A percentile compares a stretch with the other conserved stretches of the same genome.
phyloP scores from a whole-genome alignment of 768 basidiomycete genomes.

The Boletus rufocinnamomeus region DNA sequence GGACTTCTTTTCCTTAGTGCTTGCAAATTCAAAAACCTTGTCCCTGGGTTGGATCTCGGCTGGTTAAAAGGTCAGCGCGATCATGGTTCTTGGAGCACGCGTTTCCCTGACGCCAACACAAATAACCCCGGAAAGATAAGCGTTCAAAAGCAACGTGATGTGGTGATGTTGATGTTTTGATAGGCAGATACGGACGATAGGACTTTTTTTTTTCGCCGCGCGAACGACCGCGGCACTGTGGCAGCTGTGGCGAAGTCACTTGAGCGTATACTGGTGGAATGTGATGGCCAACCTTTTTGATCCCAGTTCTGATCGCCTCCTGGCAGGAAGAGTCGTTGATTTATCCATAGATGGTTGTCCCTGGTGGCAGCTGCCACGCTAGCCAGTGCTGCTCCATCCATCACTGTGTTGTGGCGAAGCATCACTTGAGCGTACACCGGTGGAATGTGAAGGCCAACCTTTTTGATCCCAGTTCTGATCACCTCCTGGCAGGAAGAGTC shows the following conservation, averaged over 20 bases:
- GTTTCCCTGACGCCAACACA: not conserved
- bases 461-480: not conserved
- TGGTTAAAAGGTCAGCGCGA: not conserved
- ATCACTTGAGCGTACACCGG: not conserved
- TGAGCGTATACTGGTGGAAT: not conserved
- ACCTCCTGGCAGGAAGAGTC: not conserved
- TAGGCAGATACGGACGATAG: not conserved
- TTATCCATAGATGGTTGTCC: not conserved
- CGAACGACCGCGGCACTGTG: not conserved
- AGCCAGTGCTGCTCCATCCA: not conserved
- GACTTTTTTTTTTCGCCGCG: not conserved
- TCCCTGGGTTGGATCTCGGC: not conserved
- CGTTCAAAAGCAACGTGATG: not conserved
- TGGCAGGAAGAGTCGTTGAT: not conserved
- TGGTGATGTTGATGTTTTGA: slow-evolving; percentile 1
- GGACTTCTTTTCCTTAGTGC: not conserved
- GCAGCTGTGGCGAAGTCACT: not conserved
- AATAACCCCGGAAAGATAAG: not conserved
- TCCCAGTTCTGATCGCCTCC: not conserved
- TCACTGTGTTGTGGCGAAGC: not conserved
- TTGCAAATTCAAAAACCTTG: not conserved
- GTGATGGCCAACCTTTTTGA: not conserved
- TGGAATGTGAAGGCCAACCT: not conserved
- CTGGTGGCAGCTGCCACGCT: not conserved
- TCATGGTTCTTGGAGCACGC: not conserved